These are phyloP conservation scores for Beauveria varroae DNA, from an alignment of 2,329 filamentous ascomycete genomes.

Conservation along the genomic window DNA sequence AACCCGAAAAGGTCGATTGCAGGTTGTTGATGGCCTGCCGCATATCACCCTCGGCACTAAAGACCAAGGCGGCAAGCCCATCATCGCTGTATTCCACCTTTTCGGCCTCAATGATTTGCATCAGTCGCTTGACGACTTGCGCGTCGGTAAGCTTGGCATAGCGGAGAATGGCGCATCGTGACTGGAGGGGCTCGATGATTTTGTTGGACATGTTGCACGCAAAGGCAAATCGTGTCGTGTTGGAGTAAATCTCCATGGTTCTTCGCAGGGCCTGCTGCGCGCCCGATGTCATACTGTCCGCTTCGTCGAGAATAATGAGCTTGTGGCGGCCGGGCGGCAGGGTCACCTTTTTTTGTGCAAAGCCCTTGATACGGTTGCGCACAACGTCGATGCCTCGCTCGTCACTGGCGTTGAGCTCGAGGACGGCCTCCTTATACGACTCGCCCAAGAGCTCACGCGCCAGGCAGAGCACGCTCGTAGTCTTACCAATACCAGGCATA, in stretches of 20 bases:
- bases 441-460: conserved; percentile 87
- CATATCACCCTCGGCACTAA: conserved; percentile 97
- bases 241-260: conserved; percentile 98
- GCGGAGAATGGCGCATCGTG: conserved; percentile 88
- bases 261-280: conserved; percentile 90
- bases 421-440: conserved; percentile 91
- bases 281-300: conserved; percentile 95
- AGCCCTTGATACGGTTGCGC: conserved; percentile 93
- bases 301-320: conserved; percentile 94
- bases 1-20: conserved; percentile 86
- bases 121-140: conserved; percentile 81
- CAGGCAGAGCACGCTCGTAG: conserved; percentile 87
- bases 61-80: conserved; percentile 89
- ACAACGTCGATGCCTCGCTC: conserved; percentile 98
- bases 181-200: conserved; percentile 98
- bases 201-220: conserved; percentile 99
- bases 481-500: conserved; percentile 98
- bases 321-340: conserved; percentile 87
- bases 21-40: conserved; percentile 97
- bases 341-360: conserved; percentile 98
- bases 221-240: conserved; percentile 94
- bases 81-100: conserved; percentile 87
- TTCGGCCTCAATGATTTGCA: conserved; percentile 91
- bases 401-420: conserved; percentile 94
- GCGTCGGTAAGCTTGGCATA: conserved; percentile 88